Conservation (phyloP, 2,329 filamentous ascomycete species). For the Stemphylium beticola region DNA sequence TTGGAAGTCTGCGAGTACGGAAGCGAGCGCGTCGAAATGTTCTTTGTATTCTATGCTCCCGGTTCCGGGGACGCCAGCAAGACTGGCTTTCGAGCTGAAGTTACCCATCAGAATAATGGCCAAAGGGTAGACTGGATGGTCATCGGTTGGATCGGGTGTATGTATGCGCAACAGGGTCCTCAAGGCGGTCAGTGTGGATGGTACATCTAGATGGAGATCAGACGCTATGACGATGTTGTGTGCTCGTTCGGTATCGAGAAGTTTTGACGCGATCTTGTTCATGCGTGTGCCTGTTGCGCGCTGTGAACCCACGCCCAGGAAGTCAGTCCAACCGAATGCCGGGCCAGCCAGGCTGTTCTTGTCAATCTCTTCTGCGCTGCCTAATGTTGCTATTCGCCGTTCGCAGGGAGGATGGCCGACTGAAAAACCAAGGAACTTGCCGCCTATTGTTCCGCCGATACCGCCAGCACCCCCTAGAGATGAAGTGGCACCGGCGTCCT, state of each 20-base stretch:
- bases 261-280: conserved; percentile 75
- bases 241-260: conserved; percentile 57
- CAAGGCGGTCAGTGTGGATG: conserved; percentile 79
- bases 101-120: conserved; percentile 85
- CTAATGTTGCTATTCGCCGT: conserved; percentile 78
- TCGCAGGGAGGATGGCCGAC: conserved; percentile 93
- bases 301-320: conserved; percentile 88
- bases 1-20: conserved; percentile 82
- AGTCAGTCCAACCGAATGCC: conserved; percentile 93
- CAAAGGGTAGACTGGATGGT: conserved; percentile 70
- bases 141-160: conserved; percentile 59
- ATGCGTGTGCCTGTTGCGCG: conserved; percentile 82
- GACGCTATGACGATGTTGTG: conserved; percentile 76
- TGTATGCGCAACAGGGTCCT: conserved; percentile 80
- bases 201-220: conserved; percentile 85
- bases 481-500: conserved; percentile 69
- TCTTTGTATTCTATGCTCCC: conserved; percentile 97
- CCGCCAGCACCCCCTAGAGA: conserved; percentile 76
- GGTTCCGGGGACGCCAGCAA: conserved; percentile 70
- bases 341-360: conserved; percentile 47
- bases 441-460: conserved; percentile 89
- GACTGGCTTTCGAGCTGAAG: conserved; percentile 68
- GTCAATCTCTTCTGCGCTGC: conserved; percentile 62
- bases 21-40: conserved; percentile 86
- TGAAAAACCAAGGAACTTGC: conserved; percentile 87